Base-by-base conservation (phyloP, 805 yeast species). In the Saturnispora ahearnii region DNA sequence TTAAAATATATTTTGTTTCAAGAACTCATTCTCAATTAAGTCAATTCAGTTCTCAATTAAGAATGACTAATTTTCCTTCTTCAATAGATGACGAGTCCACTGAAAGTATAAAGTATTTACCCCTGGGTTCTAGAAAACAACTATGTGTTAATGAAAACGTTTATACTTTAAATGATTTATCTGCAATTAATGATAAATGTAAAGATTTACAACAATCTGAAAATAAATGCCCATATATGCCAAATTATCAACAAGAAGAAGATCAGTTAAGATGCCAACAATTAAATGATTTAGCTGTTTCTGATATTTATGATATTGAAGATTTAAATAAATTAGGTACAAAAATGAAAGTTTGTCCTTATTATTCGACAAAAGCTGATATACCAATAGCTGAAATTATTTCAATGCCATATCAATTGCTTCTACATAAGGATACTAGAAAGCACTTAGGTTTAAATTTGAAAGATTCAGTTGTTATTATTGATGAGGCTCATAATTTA, bases 401-500 rank as follows among this genome's bases (percentile, higher is more conserved):
- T 1, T 81, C 96, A 0, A 68, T 91, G 41, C 97, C 98, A 0
- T 90, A 90, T 58, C 96, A 89, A 57, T 70, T 87, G 54, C 63
- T 90, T 12, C 67, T 87, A 0, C 85, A 82, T 53, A 73, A 73
- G 11, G 69, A 72, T 7, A 69, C 93, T 0, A 70, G 96, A 56
- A 72, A 73, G 5, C 69, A 79, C 0, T 60, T 89, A 41, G 77
- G 78, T 1, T 60, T 90, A 5, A 73, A 81, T 38, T 59, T 90
- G 9, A 73, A 74, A 47, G 76, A 79, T 50, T 73, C 90, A 1
- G 74, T 90, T 2, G 79, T 91, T 0, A 76, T 91, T 5, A 81
- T 90, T 28, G 98, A 90, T 63, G 98, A 90, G 62, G 97, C 97
- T 0, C 98, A 90, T 61, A 90, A 90, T 61, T 67, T 90, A 41